phyloP scores from a whole-genome alignment of 768 basidiomycete genomes.

The Tylopilus felleus region DNA sequence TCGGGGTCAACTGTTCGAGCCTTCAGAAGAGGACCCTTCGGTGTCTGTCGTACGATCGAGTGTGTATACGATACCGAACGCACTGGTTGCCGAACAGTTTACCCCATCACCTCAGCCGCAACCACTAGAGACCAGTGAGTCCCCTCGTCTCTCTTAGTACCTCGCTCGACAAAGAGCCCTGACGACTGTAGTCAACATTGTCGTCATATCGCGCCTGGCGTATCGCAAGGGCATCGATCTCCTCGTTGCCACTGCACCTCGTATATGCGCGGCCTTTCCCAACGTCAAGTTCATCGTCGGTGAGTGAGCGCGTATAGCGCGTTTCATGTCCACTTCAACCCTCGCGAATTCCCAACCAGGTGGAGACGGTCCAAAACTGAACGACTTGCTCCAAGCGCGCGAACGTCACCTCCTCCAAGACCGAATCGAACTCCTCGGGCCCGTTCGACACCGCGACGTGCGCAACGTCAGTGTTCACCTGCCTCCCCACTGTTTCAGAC shows the following conservation, averaged over 20 bases:
- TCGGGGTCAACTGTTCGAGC: slow-evolving; percentile 72
- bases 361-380: slow-evolving; percentile 93
- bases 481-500: background rate
- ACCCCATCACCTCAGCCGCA: slow-evolving; percentile 51
- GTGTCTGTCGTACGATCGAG: slow-evolving; percentile 48
- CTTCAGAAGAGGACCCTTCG: slow-evolving; percentile 40
- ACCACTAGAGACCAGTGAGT: slow-evolving; percentile 54
- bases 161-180: background rate
- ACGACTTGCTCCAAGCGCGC: slow-evolving; percentile 92
- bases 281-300: slow-evolving; percentile 89
- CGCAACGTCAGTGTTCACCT: slow-evolving; percentile 50
- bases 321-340: background rate
- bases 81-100: slow-evolving; percentile 85
- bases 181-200: slow-evolving; percentile 71
- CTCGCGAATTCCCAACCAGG: slow-evolving; percentile 41
- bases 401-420: slow-evolving; percentile 90
- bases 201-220: slow-evolving; percentile 84
- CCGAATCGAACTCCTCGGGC: slow-evolving; percentile 84
- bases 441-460: slow-evolving; percentile 80
- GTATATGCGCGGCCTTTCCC: slow-evolving; percentile 81
- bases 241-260: slow-evolving; percentile 86
- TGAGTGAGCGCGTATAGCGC: slow-evolving; percentile 22
- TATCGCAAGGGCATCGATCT: slow-evolving; percentile 98
- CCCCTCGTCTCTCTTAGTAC: too few relatives aligned
- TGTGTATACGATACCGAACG: slow-evolving; percentile 93